Conservation (phyloP, 805 yeast genomes). For the Candida arabinofermentans region DNA sequence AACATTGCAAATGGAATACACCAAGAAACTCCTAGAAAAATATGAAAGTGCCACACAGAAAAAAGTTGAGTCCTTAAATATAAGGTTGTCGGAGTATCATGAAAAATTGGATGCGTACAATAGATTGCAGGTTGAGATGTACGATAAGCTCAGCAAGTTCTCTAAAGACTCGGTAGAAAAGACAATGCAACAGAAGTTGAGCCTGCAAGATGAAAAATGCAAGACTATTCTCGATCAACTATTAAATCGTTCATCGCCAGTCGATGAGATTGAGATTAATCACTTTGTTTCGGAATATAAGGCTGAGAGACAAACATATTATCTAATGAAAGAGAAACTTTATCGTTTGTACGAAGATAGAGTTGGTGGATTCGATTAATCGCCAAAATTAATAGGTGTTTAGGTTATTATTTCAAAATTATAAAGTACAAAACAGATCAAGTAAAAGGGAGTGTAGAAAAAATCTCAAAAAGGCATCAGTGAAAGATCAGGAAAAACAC, state of each 20-base stretch:
- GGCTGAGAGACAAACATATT: constrained; percentile 37
- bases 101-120: constrained; percentile 17
- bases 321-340: constrained; percentile 43
- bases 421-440: background rate
- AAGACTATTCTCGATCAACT: constrained; percentile 11
- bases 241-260: constrained; percentile 12
- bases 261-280: constrained; percentile 28
- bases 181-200: constrained; percentile 30
- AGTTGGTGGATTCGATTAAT: constrained; percentile 30
- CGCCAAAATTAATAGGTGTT: no score
- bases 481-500: background rate
- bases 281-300: constrained; percentile 40
- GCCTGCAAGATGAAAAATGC: constrained; percentile 19
- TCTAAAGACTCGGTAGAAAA: constrained; percentile 34
- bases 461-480: background rate
- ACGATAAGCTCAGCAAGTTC: constrained; percentile 26
- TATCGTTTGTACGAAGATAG: constrained; percentile 44
- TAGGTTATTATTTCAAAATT: background rate
- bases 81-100: constrained; percentile 23
- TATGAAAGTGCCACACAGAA: constrained; percentile 22
- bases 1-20: constrained; percentile 35
- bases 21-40: constrained; percentile 26
- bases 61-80: constrained; percentile 17
- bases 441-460: background rate
- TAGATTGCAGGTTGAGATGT: constrained; percentile 26